Evolutionary conservation across 2,329 filamentous ascomycete genomes (phyloP).

Genomic region (Domatiomyces catenatus): DNA sequence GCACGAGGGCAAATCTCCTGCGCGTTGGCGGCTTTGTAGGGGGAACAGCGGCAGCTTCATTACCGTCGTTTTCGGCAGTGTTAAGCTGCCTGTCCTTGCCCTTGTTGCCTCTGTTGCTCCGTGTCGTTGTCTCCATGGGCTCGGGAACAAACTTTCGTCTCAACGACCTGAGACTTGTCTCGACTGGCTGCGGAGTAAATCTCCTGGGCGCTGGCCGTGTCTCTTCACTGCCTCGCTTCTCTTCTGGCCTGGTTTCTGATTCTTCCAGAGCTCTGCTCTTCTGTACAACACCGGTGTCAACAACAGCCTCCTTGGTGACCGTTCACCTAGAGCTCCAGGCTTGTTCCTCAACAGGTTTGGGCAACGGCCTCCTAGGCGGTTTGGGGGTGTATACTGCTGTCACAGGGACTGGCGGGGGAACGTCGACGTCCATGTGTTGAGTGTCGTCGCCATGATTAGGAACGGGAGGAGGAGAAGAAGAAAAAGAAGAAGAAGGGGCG

Average conservation of each 20-base stretch:
- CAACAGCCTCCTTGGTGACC: slow-evolving; percentile 10
- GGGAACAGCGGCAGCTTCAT: no score
- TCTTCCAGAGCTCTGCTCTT: slow-evolving; percentile 8
- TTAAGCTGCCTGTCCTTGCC: slow-evolving; percentile 6
- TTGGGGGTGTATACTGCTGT: not conserved
- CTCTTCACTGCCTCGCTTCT: not conserved
- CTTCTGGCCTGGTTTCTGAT: slow-evolving; percentile 1
- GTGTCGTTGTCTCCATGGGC: slow-evolving; percentile 49
- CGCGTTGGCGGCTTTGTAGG: slow-evolving; percentile 7
- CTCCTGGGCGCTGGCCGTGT: slow-evolving; percentile 7
- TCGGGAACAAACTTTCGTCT: slow-evolving; percentile 27
- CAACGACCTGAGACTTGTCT: slow-evolving; percentile 12
- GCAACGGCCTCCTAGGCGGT: slow-evolving; percentile 22
- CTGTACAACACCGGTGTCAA: not conserved
- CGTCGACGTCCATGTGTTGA: not conserved
- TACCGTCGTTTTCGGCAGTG: slow-evolving; percentile 2
- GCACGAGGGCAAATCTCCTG: slow-evolving; percentile 28
- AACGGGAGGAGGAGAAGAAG: not conserved
- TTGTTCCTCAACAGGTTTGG: slow-evolving; percentile 30
- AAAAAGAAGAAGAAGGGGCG: not conserved
- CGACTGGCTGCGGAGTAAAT: slow-evolving; percentile 20
- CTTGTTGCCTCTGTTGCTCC: slow-evolving; percentile 6
- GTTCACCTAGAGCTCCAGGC: slow-evolving; percentile 25
- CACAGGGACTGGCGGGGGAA: not conserved
- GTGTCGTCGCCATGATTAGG: slow-evolving; percentile 46